Evolutionary conservation across 2,329 filamentous ascomycete genomes (phyloP), one percentile per base, ranked within the genome.

Genomic region (Stagonosporopsis rhizophila): DNA sequence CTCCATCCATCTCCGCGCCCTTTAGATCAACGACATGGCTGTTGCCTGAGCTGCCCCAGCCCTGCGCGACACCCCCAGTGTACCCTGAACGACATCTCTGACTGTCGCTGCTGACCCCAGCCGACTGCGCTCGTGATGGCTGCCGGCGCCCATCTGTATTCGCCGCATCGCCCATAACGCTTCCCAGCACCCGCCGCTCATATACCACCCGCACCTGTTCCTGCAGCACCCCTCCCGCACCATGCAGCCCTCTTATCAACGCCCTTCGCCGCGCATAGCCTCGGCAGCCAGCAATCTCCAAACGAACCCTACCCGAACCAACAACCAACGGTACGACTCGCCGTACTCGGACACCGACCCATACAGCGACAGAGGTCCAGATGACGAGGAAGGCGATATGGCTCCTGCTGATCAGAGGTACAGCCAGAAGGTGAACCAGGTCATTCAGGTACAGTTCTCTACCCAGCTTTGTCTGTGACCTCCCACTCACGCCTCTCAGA

Each of bases 211-310:
- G 44, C 17, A 38, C 52, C 52, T 56, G 62, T 62, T 62, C 64
- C 60, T 62, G 60, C 60, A 61, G 64, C 63, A 65, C 56, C 48
- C 61, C 64, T 60, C 61, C 65, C 63, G 52, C 68, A 81, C 73
- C 68, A 97, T 97, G 93, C 92, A 97, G 85, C 93, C 66, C 44
- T 91, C 66, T 46, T 91, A 93, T 79, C 88, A 90, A 68, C 88
- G 93, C 68, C 85, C 87, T 60, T 85, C 89, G 64, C 89, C 90
- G 64, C 84, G 87, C 75, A 84, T 87, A 70, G 84, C 89, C 59
- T 92, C 91, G 60, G 88, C 91, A 60, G 88, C 88, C 68, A 86
- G 85, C 68, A 88, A 89, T 44, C 85, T 88, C 48, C 85, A 88
- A 73, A 88, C 89, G 58, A 91, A 90, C 69, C 86, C 89, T 67